These are phyloP conservation scores for Neurospora sp. DNA, from an alignment of 495 filamentous ascomycete species.

Conservation along the genomic window DNA sequence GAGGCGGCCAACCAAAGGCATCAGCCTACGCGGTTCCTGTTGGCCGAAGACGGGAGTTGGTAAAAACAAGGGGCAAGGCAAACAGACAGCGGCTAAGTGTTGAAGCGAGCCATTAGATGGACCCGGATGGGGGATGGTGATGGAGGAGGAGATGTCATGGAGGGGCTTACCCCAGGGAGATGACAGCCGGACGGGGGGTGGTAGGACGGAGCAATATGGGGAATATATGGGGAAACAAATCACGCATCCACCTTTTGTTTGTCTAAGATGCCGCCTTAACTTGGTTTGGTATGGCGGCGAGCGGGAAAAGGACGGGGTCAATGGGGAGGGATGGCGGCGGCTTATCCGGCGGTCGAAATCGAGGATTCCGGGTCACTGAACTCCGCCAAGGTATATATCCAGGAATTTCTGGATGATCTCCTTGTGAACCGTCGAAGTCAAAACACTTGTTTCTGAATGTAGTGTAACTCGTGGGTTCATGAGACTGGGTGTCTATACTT, in stretches of 20 bases:
- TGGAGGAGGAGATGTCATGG: not conserved
- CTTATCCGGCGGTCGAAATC: not conserved
- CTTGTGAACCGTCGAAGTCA: not conserved
- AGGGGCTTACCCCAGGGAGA: constrained; percentile 3
- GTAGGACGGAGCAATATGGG: constrained; percentile 29
- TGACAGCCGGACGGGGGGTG: constrained; percentile 1
- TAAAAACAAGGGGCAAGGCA: not conserved
- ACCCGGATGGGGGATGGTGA: not conserved
- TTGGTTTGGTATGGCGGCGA: constrained; percentile 4
- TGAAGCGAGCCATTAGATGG: constrained; percentile 2
- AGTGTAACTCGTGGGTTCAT: not conserved
- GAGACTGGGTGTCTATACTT: not conserved
- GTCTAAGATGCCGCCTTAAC: not conserved
- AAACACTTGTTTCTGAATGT: not conserved
- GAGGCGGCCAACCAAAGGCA: constrained; percentile 5
- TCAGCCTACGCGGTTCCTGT: not conserved
- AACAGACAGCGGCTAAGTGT: not conserved
- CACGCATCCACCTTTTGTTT: constrained; percentile 20
- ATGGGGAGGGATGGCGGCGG: not conserved
- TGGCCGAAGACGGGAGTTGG: not conserved
- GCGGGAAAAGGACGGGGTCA: constrained; percentile 1
- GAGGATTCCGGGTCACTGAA: not conserved
- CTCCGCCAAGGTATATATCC: not conserved
- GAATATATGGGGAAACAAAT: constrained; percentile 25
- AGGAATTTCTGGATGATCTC: not conserved